phyloP scores from a whole-genome alignment of 768 basidiomycete genomes.

The Podaxis sp. region DNA sequence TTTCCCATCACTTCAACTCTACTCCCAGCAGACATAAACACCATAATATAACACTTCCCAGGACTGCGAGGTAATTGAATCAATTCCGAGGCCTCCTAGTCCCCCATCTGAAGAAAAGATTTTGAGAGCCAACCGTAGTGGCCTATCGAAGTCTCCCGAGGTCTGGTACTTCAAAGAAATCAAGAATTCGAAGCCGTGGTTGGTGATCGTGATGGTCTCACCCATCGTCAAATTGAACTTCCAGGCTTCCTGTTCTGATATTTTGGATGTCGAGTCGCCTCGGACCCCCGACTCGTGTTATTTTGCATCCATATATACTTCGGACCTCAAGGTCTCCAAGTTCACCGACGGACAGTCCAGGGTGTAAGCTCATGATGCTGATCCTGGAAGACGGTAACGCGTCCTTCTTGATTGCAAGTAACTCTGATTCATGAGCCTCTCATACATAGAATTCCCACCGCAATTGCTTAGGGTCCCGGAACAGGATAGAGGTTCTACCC shows the following conservation, averaged over 20 bases:
- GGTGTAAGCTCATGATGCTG: constrained; percentile 1
- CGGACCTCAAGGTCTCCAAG: neutral
- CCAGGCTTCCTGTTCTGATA: neutral
- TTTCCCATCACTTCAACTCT: too few species aligned
- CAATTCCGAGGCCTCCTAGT: neutral
- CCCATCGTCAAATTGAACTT: neutral
- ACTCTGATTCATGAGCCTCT: constrained; percentile 3
- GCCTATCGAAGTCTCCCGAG: neutral
- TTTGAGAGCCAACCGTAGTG: neutral
- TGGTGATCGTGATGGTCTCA: neutral
- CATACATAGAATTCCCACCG: neutral
- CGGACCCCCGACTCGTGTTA: neutral
- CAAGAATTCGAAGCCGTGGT: neutral
- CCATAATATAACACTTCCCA: neutral
- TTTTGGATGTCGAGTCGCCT: neutral
- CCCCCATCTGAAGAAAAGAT: neutral
- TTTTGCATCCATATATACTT: neutral
- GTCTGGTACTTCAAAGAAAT: neutral
- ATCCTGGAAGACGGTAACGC: neutral
- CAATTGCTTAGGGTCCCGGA: neutral
- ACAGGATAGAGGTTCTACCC: neutral
- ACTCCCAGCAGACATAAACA: too few species aligned
- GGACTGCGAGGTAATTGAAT: neutral
- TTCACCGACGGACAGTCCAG: neutral
- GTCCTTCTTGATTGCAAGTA: neutral